Evolutionary conservation across 2,329 filamentous ascomycete genomes (phyloP).

Genomic region (Penicillium vulpinum): DNA sequence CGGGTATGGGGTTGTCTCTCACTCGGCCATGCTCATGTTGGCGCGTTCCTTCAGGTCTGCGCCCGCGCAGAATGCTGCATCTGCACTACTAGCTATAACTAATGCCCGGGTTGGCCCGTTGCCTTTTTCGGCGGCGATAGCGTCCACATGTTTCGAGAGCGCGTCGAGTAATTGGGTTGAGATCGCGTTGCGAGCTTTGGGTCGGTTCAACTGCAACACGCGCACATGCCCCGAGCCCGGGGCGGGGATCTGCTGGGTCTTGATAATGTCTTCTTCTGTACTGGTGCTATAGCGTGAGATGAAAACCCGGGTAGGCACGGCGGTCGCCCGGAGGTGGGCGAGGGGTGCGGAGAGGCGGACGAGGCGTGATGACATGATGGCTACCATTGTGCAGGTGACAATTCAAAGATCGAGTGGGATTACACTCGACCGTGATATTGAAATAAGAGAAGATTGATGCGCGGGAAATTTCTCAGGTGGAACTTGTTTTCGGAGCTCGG

Average conservation of each 20-base stretch:
- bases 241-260: constrained; percentile 72
- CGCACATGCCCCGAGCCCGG: constrained; percentile 81
- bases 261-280: constrained; percentile 51
- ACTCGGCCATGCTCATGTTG: constrained; percentile 77
- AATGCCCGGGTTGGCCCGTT: constrained; percentile 71
- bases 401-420: constrained; percentile 7
- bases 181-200: constrained; percentile 84
- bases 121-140: constrained; percentile 62
- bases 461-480: not conserved
- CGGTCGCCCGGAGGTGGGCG: constrained; percentile 16
- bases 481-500: constrained; percentile 7
- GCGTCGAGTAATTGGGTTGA: constrained; percentile 73
- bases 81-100: constrained; percentile 80
- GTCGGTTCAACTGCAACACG: constrained; percentile 83
- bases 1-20: constrained; percentile 31
- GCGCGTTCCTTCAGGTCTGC: constrained; percentile 89
- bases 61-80: constrained; percentile 87
- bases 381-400: constrained; percentile 14
- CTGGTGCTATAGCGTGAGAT: constrained; percentile 38
- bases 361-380: constrained; percentile 36
- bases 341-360: constrained; percentile 27
- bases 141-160: constrained; percentile 70
- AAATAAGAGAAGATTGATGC: not conserved
- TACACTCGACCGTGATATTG: not conserved
- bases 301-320: constrained; percentile 28